These are phyloP conservation scores for Tricholoma terreum DNA, from an alignment of 768 basidiomycete species.

Conservation along the genomic window DNA sequence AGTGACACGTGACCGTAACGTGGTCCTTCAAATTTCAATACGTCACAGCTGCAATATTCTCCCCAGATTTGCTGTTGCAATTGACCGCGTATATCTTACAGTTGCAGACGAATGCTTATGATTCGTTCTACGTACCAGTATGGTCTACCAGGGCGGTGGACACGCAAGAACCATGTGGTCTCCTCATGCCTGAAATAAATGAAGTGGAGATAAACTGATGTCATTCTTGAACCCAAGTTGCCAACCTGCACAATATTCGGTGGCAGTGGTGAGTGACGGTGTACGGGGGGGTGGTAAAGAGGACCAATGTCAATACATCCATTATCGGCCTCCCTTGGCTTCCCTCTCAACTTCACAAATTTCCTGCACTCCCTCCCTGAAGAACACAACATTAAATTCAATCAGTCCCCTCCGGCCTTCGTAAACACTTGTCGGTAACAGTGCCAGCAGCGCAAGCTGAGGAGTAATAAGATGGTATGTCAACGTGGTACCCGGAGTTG, in stretches of 20 bases:
- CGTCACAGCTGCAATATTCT: too few relatives aligned
- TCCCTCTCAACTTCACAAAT: slow-evolving; percentile 77
- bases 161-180: too few relatives aligned
- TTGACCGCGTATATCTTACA: too few relatives aligned
- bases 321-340: slow-evolving; percentile 24
- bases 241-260: too few relatives aligned
- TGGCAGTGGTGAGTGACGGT: too few relatives aligned
- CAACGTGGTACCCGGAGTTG: slow-evolving; percentile 68
- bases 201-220: too few relatives aligned
- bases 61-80: too few relatives aligned
- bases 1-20: slow-evolving; percentile 33
- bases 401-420: slow-evolving; percentile 72
- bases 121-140: too few relatives aligned
- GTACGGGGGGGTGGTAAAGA: neutral
- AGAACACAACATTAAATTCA: slow-evolving; percentile 86
- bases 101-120: too few relatives aligned
- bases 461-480: slow-evolving; percentile 81
- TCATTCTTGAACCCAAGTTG: too few relatives aligned
- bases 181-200: too few relatives aligned
- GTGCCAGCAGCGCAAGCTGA: slow-evolving; percentile 65
- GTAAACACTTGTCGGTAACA: slow-evolving; percentile 70
- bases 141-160: too few relatives aligned
- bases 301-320: neutral
- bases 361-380: slow-evolving; percentile 79
- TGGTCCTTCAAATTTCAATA: slow-evolving; percentile 1